Conservation (phyloP, 1,284 basidiomycete species). For the Filobasidium uniguttulatum region DNA sequence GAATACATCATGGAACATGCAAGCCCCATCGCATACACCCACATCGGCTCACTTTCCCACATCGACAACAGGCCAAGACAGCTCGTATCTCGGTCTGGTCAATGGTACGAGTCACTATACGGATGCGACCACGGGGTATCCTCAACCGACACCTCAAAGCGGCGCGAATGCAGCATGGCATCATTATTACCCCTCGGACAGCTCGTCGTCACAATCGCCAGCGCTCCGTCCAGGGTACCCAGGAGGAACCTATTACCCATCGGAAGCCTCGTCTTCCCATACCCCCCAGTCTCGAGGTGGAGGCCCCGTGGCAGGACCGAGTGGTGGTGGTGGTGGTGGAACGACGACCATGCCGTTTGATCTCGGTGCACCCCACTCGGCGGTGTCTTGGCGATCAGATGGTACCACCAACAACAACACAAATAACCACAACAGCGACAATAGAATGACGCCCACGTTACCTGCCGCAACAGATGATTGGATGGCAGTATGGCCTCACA, state of each 20-base stretch:
- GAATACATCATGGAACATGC: neutral
- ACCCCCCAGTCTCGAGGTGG: too few relatives aligned
- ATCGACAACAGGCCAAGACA: neutral
- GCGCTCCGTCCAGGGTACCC: neutral
- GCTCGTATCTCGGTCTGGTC: neutral
- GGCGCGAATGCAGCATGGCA: neutral
- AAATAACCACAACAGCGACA: too few relatives aligned
- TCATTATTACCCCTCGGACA: neutral
- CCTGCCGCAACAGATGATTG: neutral
- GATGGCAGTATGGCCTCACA: conserved; percentile 3
- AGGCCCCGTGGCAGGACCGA: too few relatives aligned
- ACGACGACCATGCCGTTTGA: too few relatives aligned
- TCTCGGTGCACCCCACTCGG: too few relatives aligned
- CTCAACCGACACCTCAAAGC: neutral
- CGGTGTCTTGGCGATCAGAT: too few relatives aligned
- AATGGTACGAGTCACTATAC: neutral
- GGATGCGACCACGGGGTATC: neutral
- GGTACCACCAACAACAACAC: too few relatives aligned
- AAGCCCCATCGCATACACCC: too few relatives aligned
- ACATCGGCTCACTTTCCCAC: neutral
- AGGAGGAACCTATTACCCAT: too few relatives aligned
- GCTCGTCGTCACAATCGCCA: neutral
- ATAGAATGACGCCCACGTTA: too few relatives aligned
- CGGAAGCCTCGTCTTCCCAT: too few relatives aligned
- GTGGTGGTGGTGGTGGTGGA: too few relatives aligned